phyloP scores from a whole-genome alignment of 768 basidiomycete species.

The Sistotremastrum suecicum region DNA sequence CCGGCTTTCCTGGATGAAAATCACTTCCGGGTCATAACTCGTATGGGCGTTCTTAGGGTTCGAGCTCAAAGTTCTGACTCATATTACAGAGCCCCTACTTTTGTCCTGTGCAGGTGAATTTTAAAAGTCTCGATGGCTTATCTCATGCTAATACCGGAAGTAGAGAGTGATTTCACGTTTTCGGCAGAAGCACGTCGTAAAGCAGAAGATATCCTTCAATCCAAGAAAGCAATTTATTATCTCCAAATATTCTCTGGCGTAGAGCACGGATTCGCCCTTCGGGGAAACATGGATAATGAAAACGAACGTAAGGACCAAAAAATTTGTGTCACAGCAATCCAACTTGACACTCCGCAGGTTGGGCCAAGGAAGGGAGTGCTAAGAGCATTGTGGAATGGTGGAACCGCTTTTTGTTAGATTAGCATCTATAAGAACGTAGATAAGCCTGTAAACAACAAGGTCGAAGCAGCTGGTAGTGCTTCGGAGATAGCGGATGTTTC shows the following conservation, averaged over 20 bases:
- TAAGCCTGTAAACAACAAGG: no score
- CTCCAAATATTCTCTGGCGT: conserved; percentile 7
- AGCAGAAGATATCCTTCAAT: conserved; percentile 5
- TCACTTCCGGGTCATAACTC: conserved; percentile 8
- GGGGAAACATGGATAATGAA: conserved; percentile 5
- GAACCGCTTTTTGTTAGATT: conserved; percentile 21
- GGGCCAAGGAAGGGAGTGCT: conserved; percentile 48
- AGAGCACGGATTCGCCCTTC: conserved; percentile 7
- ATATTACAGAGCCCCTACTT: conserved; percentile 9
- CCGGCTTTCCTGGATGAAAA: conserved; percentile 11
- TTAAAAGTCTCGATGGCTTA: neutral
- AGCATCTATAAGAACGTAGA: no score
- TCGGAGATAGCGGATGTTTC: no score
- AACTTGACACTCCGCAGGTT: conserved; percentile 22
- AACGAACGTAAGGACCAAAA: conserved; percentile 4
- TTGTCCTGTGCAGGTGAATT: conserved; percentile 7
- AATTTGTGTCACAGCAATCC: no score
- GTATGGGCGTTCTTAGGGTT: neutral
- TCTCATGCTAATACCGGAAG: neutral
- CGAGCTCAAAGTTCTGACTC: neutral
- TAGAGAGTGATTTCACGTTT: conserved; percentile 6
- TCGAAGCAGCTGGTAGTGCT: no score
- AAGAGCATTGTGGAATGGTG: conserved; percentile 38
- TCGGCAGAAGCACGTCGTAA: conserved; percentile 1
- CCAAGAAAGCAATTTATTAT: conserved; percentile 4